Evolutionary conservation across 2,329 filamentous ascomycete species (phyloP).

Genomic region (Colletotrichum sp.): DNA sequence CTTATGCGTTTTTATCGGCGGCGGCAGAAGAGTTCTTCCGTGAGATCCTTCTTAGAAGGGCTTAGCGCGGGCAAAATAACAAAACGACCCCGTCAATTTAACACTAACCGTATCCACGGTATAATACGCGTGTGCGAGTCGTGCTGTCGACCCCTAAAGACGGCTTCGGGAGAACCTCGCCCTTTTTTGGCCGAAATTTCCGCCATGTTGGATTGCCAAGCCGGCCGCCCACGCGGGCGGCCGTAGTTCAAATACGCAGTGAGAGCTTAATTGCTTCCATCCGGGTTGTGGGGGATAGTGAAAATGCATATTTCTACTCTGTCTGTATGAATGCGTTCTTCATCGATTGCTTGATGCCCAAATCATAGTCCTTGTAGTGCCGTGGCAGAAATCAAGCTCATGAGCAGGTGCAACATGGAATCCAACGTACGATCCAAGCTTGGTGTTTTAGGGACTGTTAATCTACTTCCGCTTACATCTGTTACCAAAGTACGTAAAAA

Average conservation of each 20-base stretch:
- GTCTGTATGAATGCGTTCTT: not conserved
- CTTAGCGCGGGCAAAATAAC: too few species aligned
- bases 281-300: not conserved
- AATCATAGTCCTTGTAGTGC: not conserved
- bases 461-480: not conserved
- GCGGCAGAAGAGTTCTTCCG: too few species aligned
- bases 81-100: too few species aligned
- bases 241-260: not conserved
- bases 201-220: not conserved
- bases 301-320: not conserved
- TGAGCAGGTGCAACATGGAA: not conserved
- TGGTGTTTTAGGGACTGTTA: not conserved
- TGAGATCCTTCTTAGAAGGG: too few species aligned
- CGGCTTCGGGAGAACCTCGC: not conserved
- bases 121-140: not conserved
- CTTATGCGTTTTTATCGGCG: too few species aligned
- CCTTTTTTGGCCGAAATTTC: not conserved
- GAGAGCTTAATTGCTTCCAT: not conserved
- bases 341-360: not conserved
- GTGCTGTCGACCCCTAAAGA: not conserved
- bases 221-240: not conserved
- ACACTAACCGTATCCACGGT: not conserved
- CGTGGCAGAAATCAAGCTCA: not conserved
- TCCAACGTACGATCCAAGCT: not conserved
- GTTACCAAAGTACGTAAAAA: accelerated